phyloP scores from a whole-genome alignment of 164 flowering plant species.

The Annona squamosa region DNA sequence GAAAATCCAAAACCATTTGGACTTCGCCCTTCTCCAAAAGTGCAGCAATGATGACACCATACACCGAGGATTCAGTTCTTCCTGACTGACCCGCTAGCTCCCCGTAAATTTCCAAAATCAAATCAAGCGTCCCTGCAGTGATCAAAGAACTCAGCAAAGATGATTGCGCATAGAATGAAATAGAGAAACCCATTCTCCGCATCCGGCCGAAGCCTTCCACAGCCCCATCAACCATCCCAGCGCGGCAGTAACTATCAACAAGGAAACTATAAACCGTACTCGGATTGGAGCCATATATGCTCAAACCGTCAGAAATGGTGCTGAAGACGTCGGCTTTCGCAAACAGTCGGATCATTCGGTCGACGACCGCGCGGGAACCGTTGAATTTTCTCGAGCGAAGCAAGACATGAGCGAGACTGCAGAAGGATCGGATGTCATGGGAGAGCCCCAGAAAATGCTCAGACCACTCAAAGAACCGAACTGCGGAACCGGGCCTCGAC shows the following conservation, averaged over 20 bases:
- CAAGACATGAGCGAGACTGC: conserved; percentile 27
- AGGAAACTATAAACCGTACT: conserved; percentile 31
- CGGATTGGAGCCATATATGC: conserved; percentile 16
- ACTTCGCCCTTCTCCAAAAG: conserved; percentile 25
- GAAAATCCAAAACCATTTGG: conserved; percentile 24
- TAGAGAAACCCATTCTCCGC: conserved; percentile 16
- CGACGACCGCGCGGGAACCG: conserved; percentile 25
- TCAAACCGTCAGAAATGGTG: conserved; percentile 22
- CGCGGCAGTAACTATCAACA: conserved; percentile 25
- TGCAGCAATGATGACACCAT: conserved; percentile 26
- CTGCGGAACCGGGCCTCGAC: conserved; percentile 28
- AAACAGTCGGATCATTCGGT: conserved; percentile 20
- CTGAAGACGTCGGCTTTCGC: conserved; percentile 18
- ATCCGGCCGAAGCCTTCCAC: conserved; percentile 17
- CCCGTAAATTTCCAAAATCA: conserved; percentile 17
- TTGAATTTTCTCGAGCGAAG: conserved; percentile 25
- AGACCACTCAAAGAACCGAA: conserved; percentile 35
- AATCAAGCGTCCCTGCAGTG: conserved; percentile 17
- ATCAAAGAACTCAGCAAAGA: conserved; percentile 27
- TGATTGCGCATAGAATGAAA: conserved; percentile 21
- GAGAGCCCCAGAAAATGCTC: conserved; percentile 16
- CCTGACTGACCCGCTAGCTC: conserved; percentile 12
- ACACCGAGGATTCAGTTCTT: conserved; percentile 13
- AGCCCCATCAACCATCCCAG: conserved; percentile 26
- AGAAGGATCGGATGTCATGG: conserved; percentile 25